Percentiles rank a stretch among this genome's conserved stretches.
These are phyloP conservation scores for Wallacemonas rigidus DNA, from an alignment of 208 protist genomes.

Conservation along the genomic window DNA sequence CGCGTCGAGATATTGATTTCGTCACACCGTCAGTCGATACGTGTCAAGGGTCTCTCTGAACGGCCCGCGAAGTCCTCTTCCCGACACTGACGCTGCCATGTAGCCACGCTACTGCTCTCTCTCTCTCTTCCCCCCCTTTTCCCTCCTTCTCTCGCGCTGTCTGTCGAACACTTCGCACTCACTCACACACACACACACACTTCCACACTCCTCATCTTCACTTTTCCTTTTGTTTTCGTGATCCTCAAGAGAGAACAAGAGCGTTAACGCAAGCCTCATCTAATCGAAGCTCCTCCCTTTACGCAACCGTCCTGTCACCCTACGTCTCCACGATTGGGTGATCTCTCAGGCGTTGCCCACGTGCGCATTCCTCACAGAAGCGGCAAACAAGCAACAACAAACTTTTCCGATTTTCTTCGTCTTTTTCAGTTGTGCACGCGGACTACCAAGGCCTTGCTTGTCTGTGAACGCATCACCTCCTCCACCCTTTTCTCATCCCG, in stretches of 20 bases:
- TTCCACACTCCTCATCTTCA: too few relatives aligned
- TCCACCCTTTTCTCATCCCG: neutral
- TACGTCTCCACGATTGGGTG: neutral
- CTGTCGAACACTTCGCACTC: too few relatives aligned
- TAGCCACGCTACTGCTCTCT: too few relatives aligned
- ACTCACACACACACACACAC: too few relatives aligned
- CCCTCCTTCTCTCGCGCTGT: too few relatives aligned
- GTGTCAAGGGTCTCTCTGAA: too few relatives aligned
- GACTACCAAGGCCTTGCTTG: neutral
- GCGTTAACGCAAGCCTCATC: neutral
- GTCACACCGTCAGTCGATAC: too few relatives aligned
- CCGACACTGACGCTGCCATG: too few relatives aligned
- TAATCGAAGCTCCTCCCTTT: neutral
- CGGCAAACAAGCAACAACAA: neutral
- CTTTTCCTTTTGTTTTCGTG: too few relatives aligned
- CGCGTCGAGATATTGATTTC: too few relatives aligned
- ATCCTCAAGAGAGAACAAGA: neutral
- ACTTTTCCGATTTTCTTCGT: neutral
- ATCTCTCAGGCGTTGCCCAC: slow-evolving; percentile 2
- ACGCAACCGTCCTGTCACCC: neutral
- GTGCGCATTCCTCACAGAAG: neutral
- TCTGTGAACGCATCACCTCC: neutral
- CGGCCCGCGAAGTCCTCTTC: too few relatives aligned
- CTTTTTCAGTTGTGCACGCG: slow-evolving; percentile 8
- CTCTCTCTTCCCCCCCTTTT: too few relatives aligned